A percentile compares a stretch with the other conserved stretches of the same genome.
Conservation (phyloP, 2,329 filamentous ascomycete genomes). For the Epicoccum nigrum region DNA sequence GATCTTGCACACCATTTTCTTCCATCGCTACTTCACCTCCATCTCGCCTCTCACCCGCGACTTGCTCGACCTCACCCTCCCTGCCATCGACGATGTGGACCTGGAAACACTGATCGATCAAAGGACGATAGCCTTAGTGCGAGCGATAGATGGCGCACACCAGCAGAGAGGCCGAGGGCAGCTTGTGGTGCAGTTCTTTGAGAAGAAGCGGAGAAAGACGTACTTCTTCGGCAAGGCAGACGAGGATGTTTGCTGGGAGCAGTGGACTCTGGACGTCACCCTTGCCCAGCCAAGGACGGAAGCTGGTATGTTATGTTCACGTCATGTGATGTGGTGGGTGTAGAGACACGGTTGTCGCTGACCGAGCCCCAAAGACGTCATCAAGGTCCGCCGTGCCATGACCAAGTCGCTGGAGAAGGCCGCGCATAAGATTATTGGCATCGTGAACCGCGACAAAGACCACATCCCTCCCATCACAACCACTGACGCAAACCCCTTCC, state of each 20-base stretch:
- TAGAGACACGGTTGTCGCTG: background rate
- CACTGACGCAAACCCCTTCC: constrained; percentile 89
- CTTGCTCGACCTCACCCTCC: constrained; percentile 87
- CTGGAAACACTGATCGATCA: constrained; percentile 94
- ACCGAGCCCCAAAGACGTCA: constrained; percentile 67
- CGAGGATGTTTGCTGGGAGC: constrained; percentile 96
- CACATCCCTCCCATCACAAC: constrained; percentile 98
- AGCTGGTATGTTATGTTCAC: constrained; percentile 77
- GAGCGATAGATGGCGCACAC: constrained; percentile 69
- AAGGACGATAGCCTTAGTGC: constrained; percentile 77
- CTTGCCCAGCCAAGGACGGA: constrained; percentile 88
- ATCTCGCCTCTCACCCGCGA: constrained; percentile 83
- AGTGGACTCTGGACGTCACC: constrained; percentile 93
- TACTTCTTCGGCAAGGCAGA: constrained; percentile 76
- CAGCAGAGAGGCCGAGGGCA: constrained; percentile 70
- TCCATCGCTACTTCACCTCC: constrained; percentile 94
- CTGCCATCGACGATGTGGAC: constrained; percentile 86
- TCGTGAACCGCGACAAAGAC: constrained; percentile 87
- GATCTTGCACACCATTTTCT: constrained; percentile 96
- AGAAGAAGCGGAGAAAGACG: constrained; percentile 83
- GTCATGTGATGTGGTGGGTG: background rate
- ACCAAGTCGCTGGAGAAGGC: constrained; percentile 86
- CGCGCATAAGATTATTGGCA: constrained; percentile 86
- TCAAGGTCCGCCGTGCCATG: constrained; percentile 89
- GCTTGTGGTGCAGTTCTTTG: constrained; percentile 90